Evolutionary conservation across 345 rosid genomes (phyloP).

Genomic region (Populus deltoides): DNA sequence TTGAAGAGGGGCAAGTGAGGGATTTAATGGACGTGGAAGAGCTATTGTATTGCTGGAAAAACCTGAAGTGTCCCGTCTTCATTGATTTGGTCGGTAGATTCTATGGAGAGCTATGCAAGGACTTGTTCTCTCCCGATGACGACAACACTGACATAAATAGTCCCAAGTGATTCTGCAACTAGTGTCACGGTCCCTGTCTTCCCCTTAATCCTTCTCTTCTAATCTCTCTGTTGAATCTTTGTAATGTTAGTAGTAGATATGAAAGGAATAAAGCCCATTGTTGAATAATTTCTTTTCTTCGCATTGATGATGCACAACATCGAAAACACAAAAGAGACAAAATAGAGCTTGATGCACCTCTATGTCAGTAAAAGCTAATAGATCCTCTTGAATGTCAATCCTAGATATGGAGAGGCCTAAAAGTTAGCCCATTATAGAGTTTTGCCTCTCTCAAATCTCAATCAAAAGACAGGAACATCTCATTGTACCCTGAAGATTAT

Average conservation of each 20-base stretch:
- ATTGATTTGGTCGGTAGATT: constrained; percentile 65
- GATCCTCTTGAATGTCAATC: not conserved
- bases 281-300: not conserved
- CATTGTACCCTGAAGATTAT: too few relatives aligned
- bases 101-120: constrained; percentile 82
- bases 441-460: not conserved
- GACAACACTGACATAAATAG: not conserved
- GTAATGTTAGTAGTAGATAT: not conserved
- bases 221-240: not conserved
- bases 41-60: constrained; percentile 83
- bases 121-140: constrained; percentile 37
- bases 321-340: not conserved
- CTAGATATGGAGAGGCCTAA: not conserved
- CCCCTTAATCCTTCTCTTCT: not conserved
- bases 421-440: too few relatives aligned
- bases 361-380: not conserved
- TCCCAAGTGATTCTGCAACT: constrained; percentile 1
- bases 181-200: not conserved
- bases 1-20: constrained; percentile 70
- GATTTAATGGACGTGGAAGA: constrained; percentile 82
- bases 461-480: not conserved
- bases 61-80: constrained; percentile 72
- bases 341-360: not conserved
- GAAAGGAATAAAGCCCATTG: constrained; percentile 1
- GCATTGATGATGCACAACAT: not conserved